Conservation (phyloP, 2,329 filamentous ascomycete species). For the Beauveria asiatica region DNA sequence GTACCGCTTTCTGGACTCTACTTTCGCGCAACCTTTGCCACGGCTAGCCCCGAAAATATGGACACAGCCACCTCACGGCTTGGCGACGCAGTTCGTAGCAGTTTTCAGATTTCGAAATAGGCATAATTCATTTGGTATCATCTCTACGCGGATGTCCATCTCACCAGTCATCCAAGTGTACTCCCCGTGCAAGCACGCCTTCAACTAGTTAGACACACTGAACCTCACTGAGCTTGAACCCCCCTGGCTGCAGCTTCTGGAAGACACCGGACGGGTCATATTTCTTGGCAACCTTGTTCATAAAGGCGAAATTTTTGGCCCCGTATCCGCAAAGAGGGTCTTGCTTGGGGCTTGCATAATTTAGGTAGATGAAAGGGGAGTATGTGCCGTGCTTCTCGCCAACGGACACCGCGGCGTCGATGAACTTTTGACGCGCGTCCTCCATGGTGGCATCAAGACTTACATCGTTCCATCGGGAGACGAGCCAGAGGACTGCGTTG, state of each 20-base stretch:
- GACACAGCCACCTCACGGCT: constrained; percentile 65
- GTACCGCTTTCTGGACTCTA: constrained; percentile 58
- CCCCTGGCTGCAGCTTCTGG: constrained; percentile 22
- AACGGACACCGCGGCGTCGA: constrained; percentile 2
- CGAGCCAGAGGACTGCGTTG: constrained; percentile 11
- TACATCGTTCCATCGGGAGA: constrained; percentile 11
- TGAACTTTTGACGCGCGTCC: constrained; percentile 2
- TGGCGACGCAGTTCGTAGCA: constrained; percentile 61
- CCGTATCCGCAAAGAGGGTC: constrained; percentile 31
- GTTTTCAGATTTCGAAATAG: background rate
- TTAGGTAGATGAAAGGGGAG: constrained; percentile 26
- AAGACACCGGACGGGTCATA: constrained; percentile 28
- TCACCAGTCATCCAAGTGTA: background rate
- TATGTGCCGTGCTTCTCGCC: constrained; percentile 9
- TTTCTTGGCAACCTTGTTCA: constrained; percentile 20
- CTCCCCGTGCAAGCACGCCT: too few relatives aligned
- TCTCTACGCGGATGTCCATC: background rate
- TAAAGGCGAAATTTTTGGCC: constrained; percentile 22
- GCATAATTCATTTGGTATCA: background rate
- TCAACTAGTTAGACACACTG: background rate
- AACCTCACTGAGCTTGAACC: constrained; percentile 18
- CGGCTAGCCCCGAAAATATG: constrained; percentile 65
- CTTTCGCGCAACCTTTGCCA: constrained; percentile 85
- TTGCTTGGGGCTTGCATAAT: constrained; percentile 33
- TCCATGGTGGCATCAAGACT: constrained; percentile 10